Conservation (phyloP, 805 yeast genomes). For the Kluyveromyces siamensis region DNA sequence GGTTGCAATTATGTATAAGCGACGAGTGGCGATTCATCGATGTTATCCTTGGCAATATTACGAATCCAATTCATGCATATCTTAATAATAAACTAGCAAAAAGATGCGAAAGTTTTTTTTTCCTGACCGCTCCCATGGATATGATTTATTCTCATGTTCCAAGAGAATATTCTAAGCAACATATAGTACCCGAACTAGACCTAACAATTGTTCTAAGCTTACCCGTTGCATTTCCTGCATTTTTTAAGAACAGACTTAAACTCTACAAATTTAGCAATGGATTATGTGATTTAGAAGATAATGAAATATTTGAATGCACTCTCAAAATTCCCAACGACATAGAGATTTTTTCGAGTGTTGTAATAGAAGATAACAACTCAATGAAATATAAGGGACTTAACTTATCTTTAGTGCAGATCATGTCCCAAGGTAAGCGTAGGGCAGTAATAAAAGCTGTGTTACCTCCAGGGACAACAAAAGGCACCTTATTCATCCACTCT, state of each 20-base stretch:
- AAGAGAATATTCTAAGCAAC: conserved; percentile 68
- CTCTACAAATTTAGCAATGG: conserved; percentile 71
- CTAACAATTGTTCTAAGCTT: conserved; percentile 67
- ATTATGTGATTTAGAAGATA: conserved; percentile 58
- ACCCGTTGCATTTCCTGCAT: conserved; percentile 83
- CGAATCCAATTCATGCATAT: conserved; percentile 42
- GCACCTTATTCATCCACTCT: conserved; percentile 67
- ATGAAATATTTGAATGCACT: conserved; percentile 74
- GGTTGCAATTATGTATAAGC: conserved; percentile 74
- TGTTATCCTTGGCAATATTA: conserved; percentile 50
- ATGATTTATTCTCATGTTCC: conserved; percentile 85
- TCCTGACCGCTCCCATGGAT: conserved; percentile 66
- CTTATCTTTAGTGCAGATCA: conserved; percentile 66
- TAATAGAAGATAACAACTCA: conserved; percentile 41
- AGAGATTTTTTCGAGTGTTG: conserved; percentile 50
- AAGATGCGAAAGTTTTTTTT: conserved; percentile 47
- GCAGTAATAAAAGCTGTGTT: conserved; percentile 75
- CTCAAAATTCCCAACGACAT: conserved; percentile 60
- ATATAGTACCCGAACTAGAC: conserved; percentile 76
- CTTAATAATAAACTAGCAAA: conserved; percentile 25
- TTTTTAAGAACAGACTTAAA: conserved; percentile 48
- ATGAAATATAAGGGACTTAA: conserved; percentile 26
- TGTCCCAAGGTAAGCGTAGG: conserved; percentile 55
- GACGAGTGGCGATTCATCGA: conserved; percentile 78
- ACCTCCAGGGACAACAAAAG: conserved; percentile 61